phyloP scores from a whole-genome alignment of 169 alveolate genomes.

The Plasmodium ovale region DNA sequence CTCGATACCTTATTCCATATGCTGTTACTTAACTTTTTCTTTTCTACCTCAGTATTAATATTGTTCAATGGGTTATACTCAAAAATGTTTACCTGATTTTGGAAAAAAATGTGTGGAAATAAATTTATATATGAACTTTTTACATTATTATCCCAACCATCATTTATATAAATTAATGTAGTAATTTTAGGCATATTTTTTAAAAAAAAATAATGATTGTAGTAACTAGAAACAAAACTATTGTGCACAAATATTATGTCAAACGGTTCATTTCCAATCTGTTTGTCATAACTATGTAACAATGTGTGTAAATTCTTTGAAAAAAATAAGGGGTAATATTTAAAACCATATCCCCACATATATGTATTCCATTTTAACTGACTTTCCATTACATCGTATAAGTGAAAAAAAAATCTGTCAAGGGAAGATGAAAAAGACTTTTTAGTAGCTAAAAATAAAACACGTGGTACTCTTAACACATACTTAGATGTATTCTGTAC shows the following conservation, averaged over 20 bases:
- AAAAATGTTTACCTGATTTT: constrained; percentile 70
- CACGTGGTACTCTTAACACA: constrained; percentile 70
- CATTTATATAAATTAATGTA: constrained; percentile 42
- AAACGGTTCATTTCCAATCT: constrained; percentile 67
- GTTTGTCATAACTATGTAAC: constrained; percentile 43
- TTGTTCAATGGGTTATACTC: constrained; percentile 53
- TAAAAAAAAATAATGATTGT: constrained; percentile 64
- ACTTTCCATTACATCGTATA: constrained; percentile 57
- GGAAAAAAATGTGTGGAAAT: constrained; percentile 72
- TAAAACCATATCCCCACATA: constrained; percentile 75
- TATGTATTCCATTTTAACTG: constrained; percentile 70
- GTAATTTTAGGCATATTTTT: constrained; percentile 67
- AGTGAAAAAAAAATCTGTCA: constrained; percentile 46
- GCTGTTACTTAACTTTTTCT: constrained; percentile 18
- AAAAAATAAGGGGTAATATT: constrained; percentile 58
- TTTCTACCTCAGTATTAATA: constrained; percentile 36
- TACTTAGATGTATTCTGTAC: constrained; percentile 39
- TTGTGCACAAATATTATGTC: constrained; percentile 64
- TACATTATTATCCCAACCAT: constrained; percentile 74
- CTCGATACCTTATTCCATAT: constrained; percentile 71
- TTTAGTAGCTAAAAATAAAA: constrained; percentile 55
- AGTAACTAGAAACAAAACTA: constrained; percentile 66
- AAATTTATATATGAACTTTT: constrained; percentile 50
- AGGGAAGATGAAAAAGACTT: constrained; percentile 53
- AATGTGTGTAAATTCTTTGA: constrained; percentile 56